Conservation (phyloP, 2,329 filamentous ascomycete species). For the Venturia asperata region DNA sequence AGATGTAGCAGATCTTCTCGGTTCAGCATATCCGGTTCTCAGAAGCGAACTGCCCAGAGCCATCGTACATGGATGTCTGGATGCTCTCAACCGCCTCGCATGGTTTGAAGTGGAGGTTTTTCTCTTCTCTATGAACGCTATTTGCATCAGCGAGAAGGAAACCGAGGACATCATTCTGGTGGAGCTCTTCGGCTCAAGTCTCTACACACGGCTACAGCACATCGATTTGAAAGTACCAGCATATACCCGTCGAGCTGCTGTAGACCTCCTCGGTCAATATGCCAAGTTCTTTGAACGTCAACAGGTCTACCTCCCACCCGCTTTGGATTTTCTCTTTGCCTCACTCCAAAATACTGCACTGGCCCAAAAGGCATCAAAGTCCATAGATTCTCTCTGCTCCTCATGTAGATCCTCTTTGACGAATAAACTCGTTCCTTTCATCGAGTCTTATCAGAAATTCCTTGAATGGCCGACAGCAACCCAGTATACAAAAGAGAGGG, state of each 20-base stretch:
- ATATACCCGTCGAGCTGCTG: constrained; percentile 59
- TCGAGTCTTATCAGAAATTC: constrained; percentile 64
- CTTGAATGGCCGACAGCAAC: constrained; percentile 55
- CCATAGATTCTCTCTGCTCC: constrained; percentile 66
- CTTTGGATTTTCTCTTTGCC: constrained; percentile 66
- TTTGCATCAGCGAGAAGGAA: constrained; percentile 59
- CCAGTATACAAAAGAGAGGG: constrained; percentile 62
- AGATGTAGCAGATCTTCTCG: constrained; percentile 71
- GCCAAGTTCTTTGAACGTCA: constrained; percentile 70
- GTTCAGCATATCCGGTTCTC: constrained; percentile 58
- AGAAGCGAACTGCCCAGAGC: constrained; percentile 40
- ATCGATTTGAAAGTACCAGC: constrained; percentile 47
- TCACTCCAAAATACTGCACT: constrained; percentile 57
- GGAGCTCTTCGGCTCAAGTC: constrained; percentile 57
- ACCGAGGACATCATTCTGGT: constrained; percentile 52
- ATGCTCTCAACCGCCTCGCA: constrained; percentile 32
- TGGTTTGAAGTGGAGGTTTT: constrained; percentile 48
- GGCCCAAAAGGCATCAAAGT: constrained; percentile 62
- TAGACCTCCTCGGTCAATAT: constrained; percentile 65
- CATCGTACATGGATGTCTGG: constrained; percentile 39
- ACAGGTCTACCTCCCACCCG: constrained; percentile 58
- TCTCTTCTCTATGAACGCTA: constrained; percentile 56
- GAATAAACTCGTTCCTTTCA: constrained; percentile 58
- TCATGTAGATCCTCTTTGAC: constrained; percentile 66
- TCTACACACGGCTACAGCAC: constrained; percentile 45